phyloP scores from a whole-genome alignment of 805 yeast species.

The Starmerella bombi region DNA sequence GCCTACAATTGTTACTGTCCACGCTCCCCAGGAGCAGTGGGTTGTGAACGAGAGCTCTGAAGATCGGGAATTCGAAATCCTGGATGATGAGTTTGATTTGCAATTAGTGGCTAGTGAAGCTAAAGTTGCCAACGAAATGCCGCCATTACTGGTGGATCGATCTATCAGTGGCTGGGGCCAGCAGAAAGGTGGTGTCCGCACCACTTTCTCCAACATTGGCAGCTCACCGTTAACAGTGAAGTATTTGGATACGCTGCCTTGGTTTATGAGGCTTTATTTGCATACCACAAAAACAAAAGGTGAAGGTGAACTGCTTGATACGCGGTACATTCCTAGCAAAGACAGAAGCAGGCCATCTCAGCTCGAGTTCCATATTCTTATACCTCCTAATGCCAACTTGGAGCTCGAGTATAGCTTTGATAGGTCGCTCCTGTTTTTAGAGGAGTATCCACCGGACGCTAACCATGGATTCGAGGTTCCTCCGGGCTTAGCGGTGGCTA shows the following conservation, averaged over 20 bases:
- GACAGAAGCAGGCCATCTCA: constrained; percentile 77
- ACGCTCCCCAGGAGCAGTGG: constrained; percentile 13
- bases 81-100: constrained; percentile 1
- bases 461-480: constrained; percentile 94
- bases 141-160: constrained; percentile 69
- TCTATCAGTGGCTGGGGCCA: constrained; percentile 86
- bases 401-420: constrained; percentile 58
- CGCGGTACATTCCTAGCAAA: constrained; percentile 54
- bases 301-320: constrained; percentile 23
- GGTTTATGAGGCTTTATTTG: constrained; percentile 78
- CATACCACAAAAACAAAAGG: constrained; percentile 40
- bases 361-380: constrained; percentile 47
- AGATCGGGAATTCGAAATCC: not conserved
- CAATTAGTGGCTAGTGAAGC: constrained; percentile 34
- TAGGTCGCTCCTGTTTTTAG: constrained; percentile 66
- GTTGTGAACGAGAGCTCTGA: not conserved
- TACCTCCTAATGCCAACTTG: constrained; percentile 35
- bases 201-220: constrained; percentile 56
- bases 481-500: constrained; percentile 42
- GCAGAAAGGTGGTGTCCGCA: constrained; percentile 79
- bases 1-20: constrained; percentile 4
- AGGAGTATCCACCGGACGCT: constrained; percentile 99
- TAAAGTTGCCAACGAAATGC: constrained; percentile 34
- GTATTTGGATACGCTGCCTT: constrained; percentile 75
- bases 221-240: constrained; percentile 37